Conservation (phyloP, 345 rosid genomes). For the Abelmoschus esculentus region DNA sequence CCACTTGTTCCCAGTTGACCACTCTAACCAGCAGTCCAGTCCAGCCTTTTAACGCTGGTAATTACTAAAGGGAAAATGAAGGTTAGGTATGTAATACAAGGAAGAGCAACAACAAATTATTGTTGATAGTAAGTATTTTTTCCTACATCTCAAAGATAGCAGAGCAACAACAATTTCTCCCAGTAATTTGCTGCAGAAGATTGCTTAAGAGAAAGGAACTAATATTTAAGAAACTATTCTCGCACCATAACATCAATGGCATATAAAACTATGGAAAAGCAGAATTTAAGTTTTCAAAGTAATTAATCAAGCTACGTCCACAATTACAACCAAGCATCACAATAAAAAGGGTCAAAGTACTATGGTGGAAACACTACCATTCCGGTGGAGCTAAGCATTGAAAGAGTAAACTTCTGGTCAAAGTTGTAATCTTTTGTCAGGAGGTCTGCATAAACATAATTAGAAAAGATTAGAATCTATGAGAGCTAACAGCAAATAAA, state of each 20-base stretch:
- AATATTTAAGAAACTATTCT: neutral
- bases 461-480: slow-evolving; percentile 4
- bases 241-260: neutral
- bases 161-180: neutral
- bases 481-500: neutral
- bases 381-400: slow-evolving; percentile 47
- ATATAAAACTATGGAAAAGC: neutral
- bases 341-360: neutral
- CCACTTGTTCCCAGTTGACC: neutral
- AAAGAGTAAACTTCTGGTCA: slow-evolving; percentile 67
- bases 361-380: slow-evolving; percentile 32
- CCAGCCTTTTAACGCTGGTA: neutral
- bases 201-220: neutral
- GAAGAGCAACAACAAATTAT: neutral
- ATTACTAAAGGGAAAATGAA: neutral
- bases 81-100: neutral
- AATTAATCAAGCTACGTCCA: neutral
- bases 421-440: slow-evolving; percentile 64
- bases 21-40: neutral
- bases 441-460: slow-evolving; percentile 45
- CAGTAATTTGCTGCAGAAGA: neutral
- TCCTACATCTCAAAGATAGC: neutral
- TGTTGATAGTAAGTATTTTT: neutral
- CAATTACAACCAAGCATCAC: neutral
- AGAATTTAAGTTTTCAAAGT: slow-evolving; percentile 3